Evolutionary conservation across 2,329 filamentous ascomycete species (phyloP).

Genomic region (Phialocephala subalpina): DNA sequence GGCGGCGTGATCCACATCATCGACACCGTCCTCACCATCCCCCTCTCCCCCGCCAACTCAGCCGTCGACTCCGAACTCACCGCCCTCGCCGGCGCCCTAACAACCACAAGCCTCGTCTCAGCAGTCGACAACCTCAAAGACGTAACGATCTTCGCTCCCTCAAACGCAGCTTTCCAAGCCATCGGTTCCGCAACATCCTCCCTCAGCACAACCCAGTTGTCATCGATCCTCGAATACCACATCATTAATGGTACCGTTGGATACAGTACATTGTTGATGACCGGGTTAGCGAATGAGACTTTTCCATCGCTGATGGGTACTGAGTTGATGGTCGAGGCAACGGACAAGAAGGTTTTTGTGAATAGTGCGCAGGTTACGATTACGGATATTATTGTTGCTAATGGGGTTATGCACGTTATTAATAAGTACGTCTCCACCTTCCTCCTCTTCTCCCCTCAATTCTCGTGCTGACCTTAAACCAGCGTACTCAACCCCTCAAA

Average conservation of each 20-base stretch:
- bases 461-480: not conserved
- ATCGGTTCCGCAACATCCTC: constrained; percentile 41
- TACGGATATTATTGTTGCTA: constrained; percentile 45
- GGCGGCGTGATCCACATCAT: constrained; percentile 59
- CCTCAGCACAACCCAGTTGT: constrained; percentile 35
- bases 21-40: constrained; percentile 57
- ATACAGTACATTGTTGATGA: constrained; percentile 39
- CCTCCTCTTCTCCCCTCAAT: not conserved
- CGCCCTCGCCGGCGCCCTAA: constrained; percentile 43
- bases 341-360: constrained; percentile 47
- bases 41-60: constrained; percentile 46
- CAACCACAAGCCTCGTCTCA: constrained; percentile 41
- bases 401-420: constrained; percentile 48
- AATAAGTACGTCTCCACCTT: constrained; percentile 50
- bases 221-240: constrained; percentile 44
- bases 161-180: constrained; percentile 43
- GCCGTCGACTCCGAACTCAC: constrained; percentile 46
- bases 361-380: constrained; percentile 47
- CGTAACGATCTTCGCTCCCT: constrained; percentile 55
- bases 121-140: constrained; percentile 52
- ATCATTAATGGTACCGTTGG: constrained; percentile 40
- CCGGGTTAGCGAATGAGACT: constrained; percentile 29
- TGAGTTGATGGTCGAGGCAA: constrained; percentile 43
- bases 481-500: constrained; percentile 64
- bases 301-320: constrained; percentile 37